Evolutionary conservation across 495 filamentous ascomycete species (phyloP), one percentile per base, ranked within the genome.

Genomic region (Tuber magnatum): DNA sequence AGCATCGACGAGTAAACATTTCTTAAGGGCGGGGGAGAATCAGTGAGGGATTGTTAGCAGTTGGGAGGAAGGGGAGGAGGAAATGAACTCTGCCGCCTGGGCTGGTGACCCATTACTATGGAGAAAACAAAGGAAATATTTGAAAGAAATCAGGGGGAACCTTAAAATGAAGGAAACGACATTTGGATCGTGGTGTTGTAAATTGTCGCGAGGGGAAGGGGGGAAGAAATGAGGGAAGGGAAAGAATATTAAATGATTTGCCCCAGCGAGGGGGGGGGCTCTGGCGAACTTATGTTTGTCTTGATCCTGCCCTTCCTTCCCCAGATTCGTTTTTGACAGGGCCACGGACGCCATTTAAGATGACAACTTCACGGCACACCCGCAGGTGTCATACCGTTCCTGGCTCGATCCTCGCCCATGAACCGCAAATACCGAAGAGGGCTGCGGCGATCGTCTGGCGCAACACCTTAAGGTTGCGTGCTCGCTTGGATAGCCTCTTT

Each of bases 371-470:
- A 44, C 7, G 2, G 46, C 5, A 51, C 51, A 18, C 56, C 18
- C 56, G 14, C 56, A 65, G 7, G 39, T 40, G 39, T 40, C 39
- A 40, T n/a, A 40, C 39, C 10, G 56, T 32, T 32, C 56, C 28
- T 6, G 43, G 5, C 3, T 18, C 4, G 4, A 65, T 35, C 56
- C 51, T 61, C 56, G 14, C 28, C 28, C 56, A 32, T 32, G 28
- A 65, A 65, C 56, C 56, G 56, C 56, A 65, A 65, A 65, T 65
- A 65, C n/a, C n/a, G n/a, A n/a, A n/a, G 56, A 65, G 35, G 32
- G 56, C 35, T 65, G 56, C 0, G 12, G 28, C 5, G 28, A 35
- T 35, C 28, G n/a, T 65, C 56, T n/a, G 56, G 28, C 32, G 56
- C 16, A 18, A 65, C 56, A 35, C 4, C 0, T 20, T 18, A 14